These are phyloP conservation scores for Fusarium phyllophilum DNA, from an alignment of 2,329 filamentous ascomycete genomes.

Conservation along the genomic window DNA sequence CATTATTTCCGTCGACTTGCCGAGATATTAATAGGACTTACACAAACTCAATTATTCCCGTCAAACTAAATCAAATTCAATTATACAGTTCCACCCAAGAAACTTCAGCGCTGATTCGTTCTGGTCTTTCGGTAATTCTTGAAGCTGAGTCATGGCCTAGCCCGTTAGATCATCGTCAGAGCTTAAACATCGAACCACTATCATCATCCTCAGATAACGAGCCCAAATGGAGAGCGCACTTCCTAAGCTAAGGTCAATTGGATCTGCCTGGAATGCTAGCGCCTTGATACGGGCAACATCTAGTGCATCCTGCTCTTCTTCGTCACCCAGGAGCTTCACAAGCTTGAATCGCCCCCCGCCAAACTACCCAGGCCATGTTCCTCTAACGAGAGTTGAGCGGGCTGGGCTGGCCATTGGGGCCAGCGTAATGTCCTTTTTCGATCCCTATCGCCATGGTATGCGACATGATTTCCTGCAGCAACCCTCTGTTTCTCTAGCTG, in stretches of 20 bases:
- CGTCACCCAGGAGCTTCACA: slow-evolving; percentile 68
- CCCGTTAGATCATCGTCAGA: neutral
- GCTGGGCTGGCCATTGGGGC: slow-evolving; percentile 75
- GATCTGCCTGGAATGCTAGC: slow-evolving; percentile 15
- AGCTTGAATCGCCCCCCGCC: slow-evolving; percentile 85
- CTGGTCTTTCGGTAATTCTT: neutral
- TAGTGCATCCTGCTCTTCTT: slow-evolving; percentile 34
- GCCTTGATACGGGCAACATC: slow-evolving; percentile 30
- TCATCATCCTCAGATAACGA: slow-evolving; percentile 1
- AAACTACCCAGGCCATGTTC: slow-evolving; percentile 93
- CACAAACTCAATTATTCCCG: neutral
- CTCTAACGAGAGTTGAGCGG: slow-evolving; percentile 81
- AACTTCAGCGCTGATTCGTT: slow-evolving; percentile 20
- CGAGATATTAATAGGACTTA: neutral
- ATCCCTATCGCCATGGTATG: slow-evolving; percentile 82
- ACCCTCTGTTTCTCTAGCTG: neutral
- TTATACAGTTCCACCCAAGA: neutral
- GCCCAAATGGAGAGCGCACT: slow-evolving; percentile 42
- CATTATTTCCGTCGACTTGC: neutral
- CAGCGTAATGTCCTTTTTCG: slow-evolving; percentile 70
- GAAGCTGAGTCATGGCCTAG: slow-evolving; percentile 13
- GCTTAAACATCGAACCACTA: slow-evolving; percentile 27
- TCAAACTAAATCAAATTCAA: neutral
- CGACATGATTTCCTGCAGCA: neutral
- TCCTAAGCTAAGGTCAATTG: slow-evolving; percentile 34